Conservation (phyloP, 2,329 filamentous ascomycete genomes). For the Podosphaera leucotricha region DNA sequence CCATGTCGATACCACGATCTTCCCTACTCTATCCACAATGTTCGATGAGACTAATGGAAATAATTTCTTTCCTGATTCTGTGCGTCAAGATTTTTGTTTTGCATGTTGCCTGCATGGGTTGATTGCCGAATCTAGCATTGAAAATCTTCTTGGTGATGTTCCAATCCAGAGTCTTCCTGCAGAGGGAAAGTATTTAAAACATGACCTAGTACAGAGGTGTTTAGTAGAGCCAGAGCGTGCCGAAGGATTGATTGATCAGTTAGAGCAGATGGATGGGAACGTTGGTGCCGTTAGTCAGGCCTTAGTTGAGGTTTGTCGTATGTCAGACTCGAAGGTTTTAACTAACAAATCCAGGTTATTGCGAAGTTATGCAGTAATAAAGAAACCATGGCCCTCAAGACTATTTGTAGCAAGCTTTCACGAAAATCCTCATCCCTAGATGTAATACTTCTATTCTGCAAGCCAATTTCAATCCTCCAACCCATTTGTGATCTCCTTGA, state of each 20-base stretch:
- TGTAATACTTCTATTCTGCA: slow-evolving; percentile 53
- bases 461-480: slow-evolving; percentile 41
- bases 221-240: slow-evolving; percentile 51
- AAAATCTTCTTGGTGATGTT: slow-evolving; percentile 60
- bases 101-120: slow-evolving; percentile 73
- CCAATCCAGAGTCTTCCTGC: slow-evolving; percentile 58
- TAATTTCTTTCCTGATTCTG: slow-evolving; percentile 36
- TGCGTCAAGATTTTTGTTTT: slow-evolving; percentile 66
- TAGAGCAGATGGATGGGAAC: slow-evolving; percentile 82
- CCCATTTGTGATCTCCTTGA: slow-evolving; percentile 56
- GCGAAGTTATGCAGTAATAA: slow-evolving; percentile 44
- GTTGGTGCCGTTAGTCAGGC: slow-evolving; percentile 66
- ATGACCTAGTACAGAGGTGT: slow-evolving; percentile 57
- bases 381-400: slow-evolving; percentile 60
- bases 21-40: slow-evolving; percentile 39
- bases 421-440: slow-evolving; percentile 50
- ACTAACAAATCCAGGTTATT: slow-evolving; percentile 28
- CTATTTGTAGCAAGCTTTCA: slow-evolving; percentile 48
- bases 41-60: slow-evolving; percentile 31
- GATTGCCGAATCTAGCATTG: slow-evolving; percentile 55
- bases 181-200: slow-evolving; percentile 52
- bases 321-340: neutral
- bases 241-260: slow-evolving; percentile 52
- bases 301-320: slow-evolving; percentile 34
- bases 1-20: slow-evolving; percentile 35